These are phyloP conservation scores for Backusella circina DNA, from an alignment of 192 early-diverging fungal species.

Conservation along the genomic window DNA sequence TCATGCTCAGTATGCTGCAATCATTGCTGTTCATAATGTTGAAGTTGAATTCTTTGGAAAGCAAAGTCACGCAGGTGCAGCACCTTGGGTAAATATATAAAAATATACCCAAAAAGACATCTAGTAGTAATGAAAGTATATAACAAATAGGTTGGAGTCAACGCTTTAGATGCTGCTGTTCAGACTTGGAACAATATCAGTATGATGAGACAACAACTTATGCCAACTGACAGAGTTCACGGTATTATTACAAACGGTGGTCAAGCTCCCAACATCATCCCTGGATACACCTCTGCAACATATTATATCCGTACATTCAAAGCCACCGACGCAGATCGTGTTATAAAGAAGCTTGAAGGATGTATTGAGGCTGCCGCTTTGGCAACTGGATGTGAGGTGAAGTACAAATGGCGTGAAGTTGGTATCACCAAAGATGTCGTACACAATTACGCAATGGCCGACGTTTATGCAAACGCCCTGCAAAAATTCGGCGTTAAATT, in stretches of 20 bases:
- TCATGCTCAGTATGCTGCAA: constrained; percentile 42
- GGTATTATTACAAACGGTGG: constrained; percentile 78
- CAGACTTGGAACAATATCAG: constrained; percentile 61
- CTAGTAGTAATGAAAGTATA: not conserved
- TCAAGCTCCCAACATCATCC: constrained; percentile 59
- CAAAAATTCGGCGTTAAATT: constrained; percentile 30
- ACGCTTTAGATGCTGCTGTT: constrained; percentile 78
- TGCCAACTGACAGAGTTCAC: constrained; percentile 62
- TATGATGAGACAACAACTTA: constrained; percentile 69
- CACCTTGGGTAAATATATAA: constrained; percentile 40
- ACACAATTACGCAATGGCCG: constrained; percentile 40
- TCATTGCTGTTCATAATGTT: constrained; percentile 37
- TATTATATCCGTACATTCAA: constrained; percentile 57
- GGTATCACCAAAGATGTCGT: constrained; percentile 40
- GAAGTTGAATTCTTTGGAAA: constrained; percentile 67
- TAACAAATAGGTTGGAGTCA: constrained; percentile 49
- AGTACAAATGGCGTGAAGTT: constrained; percentile 40
- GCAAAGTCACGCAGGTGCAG: constrained; percentile 59
- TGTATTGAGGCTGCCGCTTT: constrained; percentile 62
- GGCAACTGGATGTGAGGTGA: constrained; percentile 65
- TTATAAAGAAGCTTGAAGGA: constrained; percentile 49
- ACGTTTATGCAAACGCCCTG: constrained; percentile 35
- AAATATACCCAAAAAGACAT: constrained; percentile 30
- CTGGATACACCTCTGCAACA: constrained; percentile 53
- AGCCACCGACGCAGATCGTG: constrained; percentile 39